These are phyloP conservation scores for Themeda triandra DNA, from an alignment of 176 grass and related monocot genomes.

Conservation along the genomic window DNA sequence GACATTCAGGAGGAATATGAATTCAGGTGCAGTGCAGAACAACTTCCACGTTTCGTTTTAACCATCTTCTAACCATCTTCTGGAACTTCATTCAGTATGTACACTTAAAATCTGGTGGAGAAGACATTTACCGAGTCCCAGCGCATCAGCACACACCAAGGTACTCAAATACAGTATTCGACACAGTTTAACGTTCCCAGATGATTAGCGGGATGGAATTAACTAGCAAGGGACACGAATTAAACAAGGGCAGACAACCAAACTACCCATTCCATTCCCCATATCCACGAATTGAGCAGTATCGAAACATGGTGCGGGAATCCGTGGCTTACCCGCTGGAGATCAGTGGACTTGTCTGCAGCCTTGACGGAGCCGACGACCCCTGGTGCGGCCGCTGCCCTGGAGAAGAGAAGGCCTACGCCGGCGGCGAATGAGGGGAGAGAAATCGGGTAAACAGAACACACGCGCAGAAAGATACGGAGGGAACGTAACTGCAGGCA, in stretches of 20 bases:
- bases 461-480: no score
- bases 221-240: neutral
- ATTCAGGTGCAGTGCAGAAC: neutral
- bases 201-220: neutral
- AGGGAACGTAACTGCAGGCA: slow-evolving; percentile 34
- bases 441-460: neutral
- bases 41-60: neutral
- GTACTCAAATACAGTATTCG: neutral
- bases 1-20: neutral
- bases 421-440: neutral
- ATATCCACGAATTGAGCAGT: neutral
- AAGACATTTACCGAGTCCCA: neutral
- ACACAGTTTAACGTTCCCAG: neutral
- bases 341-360: slow-evolving; percentile 24
- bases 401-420: slow-evolving; percentile 16
- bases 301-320: neutral
- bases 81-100: neutral
- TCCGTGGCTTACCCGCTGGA: slow-evolving; percentile 26
- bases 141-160: neutral
- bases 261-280: neutral
- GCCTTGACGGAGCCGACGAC: slow-evolving; percentile 12
- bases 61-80: neutral
- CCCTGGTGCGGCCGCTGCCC: slow-evolving; percentile 18
- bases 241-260: neutral
- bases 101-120: neutral